Evolutionary conservation across 768 basidiomycete species (phyloP), one percentile per base, ranked within the genome.

Genomic region (Infundibulicybe gibba): DNA sequence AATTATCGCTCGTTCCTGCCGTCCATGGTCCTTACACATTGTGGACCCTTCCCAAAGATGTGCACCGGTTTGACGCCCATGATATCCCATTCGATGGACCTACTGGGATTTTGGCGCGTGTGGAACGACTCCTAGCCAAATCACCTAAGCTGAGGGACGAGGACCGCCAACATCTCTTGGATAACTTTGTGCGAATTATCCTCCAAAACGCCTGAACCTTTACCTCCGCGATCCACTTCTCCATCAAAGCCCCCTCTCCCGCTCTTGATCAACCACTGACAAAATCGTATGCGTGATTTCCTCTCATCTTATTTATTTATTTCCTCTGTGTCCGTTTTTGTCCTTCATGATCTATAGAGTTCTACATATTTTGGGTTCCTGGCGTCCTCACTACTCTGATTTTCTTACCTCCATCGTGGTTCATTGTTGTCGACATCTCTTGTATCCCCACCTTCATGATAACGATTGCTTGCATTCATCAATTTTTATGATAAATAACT

Each of bases 41-140:
- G 53, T 48, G 43, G n/a, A 43, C 45, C 44, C 57, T 41, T 41
- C 33, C 30, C 39, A 6, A 51, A 89, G 87, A 86, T 65, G 83
- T 89, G 13, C 80, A 81, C 59, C 79, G 79, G 49, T 90, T 85
- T 56, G 87, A 90, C 60, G 82, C 81, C 15, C 78, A 84, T 50
- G 71, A 79, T 37, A 89, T 90, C 40, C 82, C 85, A 3, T 80
- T 90, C 42, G 85, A 90, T 48, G 87, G 87, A 13, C 79, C 85
- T 10, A 72, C 68, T 30, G 88, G 88, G 16, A 80, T 90, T 35
- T 69, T 88, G n/a, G 58, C 71, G 20, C 79, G 76, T 37, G 81
- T 87, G 5, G 79, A 81, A 55, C 71, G 73, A 39, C 69, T 90
- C 32, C 70, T 90, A 44, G 68, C 68, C 41, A 66, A 68, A 38